These are phyloP conservation scores for Paramecium tetraurelia DNA, from an alignment of 73 alveolate species.

Conservation along the genomic window DNA sequence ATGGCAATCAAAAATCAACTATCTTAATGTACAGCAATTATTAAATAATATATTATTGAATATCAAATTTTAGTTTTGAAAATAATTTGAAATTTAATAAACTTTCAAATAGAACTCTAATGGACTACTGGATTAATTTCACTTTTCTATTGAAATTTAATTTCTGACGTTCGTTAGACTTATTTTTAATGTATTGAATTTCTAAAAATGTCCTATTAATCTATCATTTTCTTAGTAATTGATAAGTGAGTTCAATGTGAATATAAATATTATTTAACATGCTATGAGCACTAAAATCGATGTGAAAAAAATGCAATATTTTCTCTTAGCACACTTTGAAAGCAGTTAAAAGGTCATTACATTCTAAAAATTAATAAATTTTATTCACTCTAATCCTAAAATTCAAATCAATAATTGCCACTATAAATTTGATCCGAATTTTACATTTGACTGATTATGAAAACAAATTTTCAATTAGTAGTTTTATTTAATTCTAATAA, in stretches of 20 bases:
- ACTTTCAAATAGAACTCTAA: too few species aligned
- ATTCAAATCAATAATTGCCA: constrained; percentile 64
- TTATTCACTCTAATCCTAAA: neutral
- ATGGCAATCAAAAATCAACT: too few species aligned
- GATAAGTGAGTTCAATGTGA: neutral
- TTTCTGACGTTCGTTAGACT: too few species aligned
- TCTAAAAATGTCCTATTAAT: neutral
- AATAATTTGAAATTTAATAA: too few species aligned
- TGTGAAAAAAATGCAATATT: neutral
- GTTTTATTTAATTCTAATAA: too few species aligned
- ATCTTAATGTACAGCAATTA: too few species aligned
- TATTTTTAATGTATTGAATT: neutral
- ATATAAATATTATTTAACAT: neutral
- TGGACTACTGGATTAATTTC: too few species aligned
- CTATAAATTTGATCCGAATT: constrained; percentile 93
- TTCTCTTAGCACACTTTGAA: neutral
- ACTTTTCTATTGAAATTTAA: too few species aligned
- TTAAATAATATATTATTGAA: too few species aligned
- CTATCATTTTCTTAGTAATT: neutral
- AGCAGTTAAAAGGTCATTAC: neutral
- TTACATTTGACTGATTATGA: constrained; percentile 91
- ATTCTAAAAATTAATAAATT: neutral
- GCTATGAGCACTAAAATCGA: neutral
- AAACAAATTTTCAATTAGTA: too few species aligned
- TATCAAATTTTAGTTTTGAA: too few species aligned